A percentile compares a stretch with the other conserved stretches of the same genome.
These are phyloP conservation scores for Biscogniauxia sp. DNA, from an alignment of 2,329 filamentous ascomycete species.

Conservation along the genomic window DNA sequence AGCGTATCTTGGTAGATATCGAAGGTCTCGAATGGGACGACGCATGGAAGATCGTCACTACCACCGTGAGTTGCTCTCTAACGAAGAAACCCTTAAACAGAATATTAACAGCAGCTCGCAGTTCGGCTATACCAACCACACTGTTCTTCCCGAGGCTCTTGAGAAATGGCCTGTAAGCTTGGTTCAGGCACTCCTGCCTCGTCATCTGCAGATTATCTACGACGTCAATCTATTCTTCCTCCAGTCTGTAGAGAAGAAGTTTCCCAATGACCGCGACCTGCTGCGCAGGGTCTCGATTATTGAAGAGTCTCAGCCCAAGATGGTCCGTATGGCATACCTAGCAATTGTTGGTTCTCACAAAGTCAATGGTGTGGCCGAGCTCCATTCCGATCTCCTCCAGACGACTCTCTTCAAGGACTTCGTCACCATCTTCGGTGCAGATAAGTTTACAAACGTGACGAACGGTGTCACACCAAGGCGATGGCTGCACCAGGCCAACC, in stretches of 20 bases:
- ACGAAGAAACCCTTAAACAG: slow-evolving; percentile 7
- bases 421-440: slow-evolving; percentile 87
- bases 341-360: slow-evolving; percentile 98
- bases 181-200: slow-evolving; percentile 86
- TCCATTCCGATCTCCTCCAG: slow-evolving; percentile 97
- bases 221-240: slow-evolving; percentile 97
- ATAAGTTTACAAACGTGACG: slow-evolving; percentile 98
- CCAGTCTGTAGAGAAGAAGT: slow-evolving; percentile 83
- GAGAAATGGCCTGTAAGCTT: slow-evolving; percentile 98
- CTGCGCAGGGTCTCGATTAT: slow-evolving; percentile 91
- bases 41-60: slow-evolving; percentile 78
- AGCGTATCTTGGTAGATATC: slow-evolving; percentile 84
- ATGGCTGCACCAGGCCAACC: slow-evolving; percentile 98
- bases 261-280: slow-evolving; percentile 86
- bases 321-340: slow-evolving; percentile 95
- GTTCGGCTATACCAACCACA: slow-evolving; percentile 99
- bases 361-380: slow-evolving; percentile 95
- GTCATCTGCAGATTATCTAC: slow-evolving; percentile 95
- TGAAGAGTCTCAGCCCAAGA: slow-evolving; percentile 94
- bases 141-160: slow-evolving; percentile 90
- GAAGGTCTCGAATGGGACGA: slow-evolving; percentile 93
- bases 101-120: slow-evolving; percentile 24
- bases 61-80: slow-evolving; percentile 51
- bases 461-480: slow-evolving; percentile 95
- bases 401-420: slow-evolving; percentile 99